These are phyloP conservation scores for Kurtzmaniella natalensis DNA, from an alignment of 1,139 yeast species.

Conservation along the genomic window DNA sequence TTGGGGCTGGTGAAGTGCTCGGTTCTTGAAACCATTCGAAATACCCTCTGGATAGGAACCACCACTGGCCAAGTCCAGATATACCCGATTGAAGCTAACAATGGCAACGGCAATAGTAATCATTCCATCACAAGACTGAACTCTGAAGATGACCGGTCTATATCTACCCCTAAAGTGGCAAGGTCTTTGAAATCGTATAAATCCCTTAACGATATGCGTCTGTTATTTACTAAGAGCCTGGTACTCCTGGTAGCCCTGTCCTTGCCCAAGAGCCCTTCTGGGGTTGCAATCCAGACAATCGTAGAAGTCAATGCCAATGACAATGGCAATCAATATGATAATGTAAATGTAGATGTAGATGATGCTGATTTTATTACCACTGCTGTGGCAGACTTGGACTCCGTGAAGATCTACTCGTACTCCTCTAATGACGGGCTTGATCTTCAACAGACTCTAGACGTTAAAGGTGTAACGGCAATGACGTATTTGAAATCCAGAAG, in stretches of 20 bases:
- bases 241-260: slow-evolving; percentile 1
- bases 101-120: too few species aligned
- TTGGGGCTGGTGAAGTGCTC: slow-evolving; percentile 20
- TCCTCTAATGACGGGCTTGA: slow-evolving; percentile 13
- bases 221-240: slow-evolving; percentile 13
- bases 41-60: slow-evolving; percentile 29
- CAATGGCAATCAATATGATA: too few species aligned
- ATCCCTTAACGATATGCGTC: slow-evolving; percentile 19
- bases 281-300: slow-evolving; percentile 17
- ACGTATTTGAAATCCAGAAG: slow-evolving; percentile 17
- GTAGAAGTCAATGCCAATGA: too few species aligned
- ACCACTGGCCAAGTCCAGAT: slow-evolving; percentile 33
- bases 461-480: slow-evolving; percentile 14
- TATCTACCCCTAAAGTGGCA: slow-evolving; percentile 3
- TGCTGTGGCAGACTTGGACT: slow-evolving; percentile 22
- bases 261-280: slow-evolving; percentile 10
- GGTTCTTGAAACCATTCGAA: slow-evolving; percentile 18
- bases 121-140: too few species aligned
- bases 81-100: slow-evolving; percentile 11
- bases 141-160: too few species aligned
- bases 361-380: slow-evolving; percentile 11
- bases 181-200: slow-evolving; percentile 17
- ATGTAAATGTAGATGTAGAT: too few species aligned
- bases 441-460: slow-evolving; percentile 28
- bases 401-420: slow-evolving; percentile 25